These are phyloP conservation scores for Colletotrichum navitas DNA, from an alignment of 2,329 filamentous ascomycete species.

Conservation along the genomic window DNA sequence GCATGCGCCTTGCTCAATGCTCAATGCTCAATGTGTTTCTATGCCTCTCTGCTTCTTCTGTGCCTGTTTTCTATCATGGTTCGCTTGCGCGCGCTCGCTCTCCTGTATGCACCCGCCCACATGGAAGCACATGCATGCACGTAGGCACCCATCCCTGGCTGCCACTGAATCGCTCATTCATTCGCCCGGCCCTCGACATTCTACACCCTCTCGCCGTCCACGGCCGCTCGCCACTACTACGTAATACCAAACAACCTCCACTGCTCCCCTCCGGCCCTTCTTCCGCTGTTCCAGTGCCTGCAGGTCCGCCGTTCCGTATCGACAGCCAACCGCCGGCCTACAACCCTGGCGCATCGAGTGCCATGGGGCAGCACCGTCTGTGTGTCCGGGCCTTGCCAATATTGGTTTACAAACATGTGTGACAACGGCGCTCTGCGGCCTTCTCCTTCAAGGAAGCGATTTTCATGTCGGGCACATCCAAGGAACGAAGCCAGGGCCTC, in stretches of 20 bases:
- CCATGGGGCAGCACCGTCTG: conserved; percentile 13
- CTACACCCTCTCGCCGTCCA: conserved; percentile 20
- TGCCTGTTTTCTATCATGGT: background rate
- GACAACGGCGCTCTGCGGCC: background rate
- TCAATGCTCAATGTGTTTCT: background rate
- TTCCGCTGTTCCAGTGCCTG: background rate
- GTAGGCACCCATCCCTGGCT: conserved; percentile 32
- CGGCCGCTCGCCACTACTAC: background rate
- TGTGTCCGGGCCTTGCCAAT: background rate
- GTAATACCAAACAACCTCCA: background rate
- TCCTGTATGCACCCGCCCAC: conserved; percentile 22
- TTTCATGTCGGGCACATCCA: conserved; percentile 9
- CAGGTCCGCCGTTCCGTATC: background rate
- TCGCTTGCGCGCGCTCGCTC: background rate
- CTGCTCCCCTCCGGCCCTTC: conserved; percentile 1
- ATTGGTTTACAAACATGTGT: no score
- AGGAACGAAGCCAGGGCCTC: background rate
- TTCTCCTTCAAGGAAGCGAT: conserved; percentile 15
- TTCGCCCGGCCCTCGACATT: conserved; percentile 11
- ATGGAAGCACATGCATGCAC: conserved; percentile 21
- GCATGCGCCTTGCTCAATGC: background rate
- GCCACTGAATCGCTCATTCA: no score
- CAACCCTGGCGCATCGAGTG: background rate
- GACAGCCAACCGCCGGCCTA: background rate
- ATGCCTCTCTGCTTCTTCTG: background rate